Conservation (phyloP, 129 eudicot genomes). For the Rutidosis leptorrhynchoides region DNA sequence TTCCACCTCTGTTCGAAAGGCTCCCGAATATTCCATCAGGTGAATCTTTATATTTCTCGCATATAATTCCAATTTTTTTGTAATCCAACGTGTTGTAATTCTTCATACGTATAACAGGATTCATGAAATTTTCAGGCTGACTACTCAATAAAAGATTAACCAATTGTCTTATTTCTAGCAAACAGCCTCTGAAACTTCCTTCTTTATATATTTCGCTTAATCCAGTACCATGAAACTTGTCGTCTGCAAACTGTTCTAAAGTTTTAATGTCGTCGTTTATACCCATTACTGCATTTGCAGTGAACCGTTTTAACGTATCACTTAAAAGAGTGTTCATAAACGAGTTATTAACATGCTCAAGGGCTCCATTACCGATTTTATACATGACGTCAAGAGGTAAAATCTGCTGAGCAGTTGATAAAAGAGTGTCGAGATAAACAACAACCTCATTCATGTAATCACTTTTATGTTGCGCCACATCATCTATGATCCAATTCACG, state of each 20-base stretch:
- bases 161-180: constrained; percentile 77
- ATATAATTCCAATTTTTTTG: constrained; percentile 64
- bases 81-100: constrained; percentile 69
- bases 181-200: constrained; percentile 65
- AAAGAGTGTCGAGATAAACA: constrained; percentile 66
- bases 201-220: constrained; percentile 71
- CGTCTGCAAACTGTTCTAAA: constrained; percentile 76
- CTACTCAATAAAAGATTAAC: constrained; percentile 77
- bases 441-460: constrained; percentile 68
- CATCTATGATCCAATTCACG: constrained; percentile 81
- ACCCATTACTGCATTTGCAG: constrained; percentile 66
- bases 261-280: constrained; percentile 63
- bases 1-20: constrained; percentile 69
- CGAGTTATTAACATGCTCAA: constrained; percentile 75
- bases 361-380: constrained; percentile 86
- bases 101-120: constrained; percentile 82
- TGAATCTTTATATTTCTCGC: constrained; percentile 87
- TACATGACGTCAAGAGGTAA: constrained; percentile 76
- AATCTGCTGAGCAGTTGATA: constrained; percentile 86
- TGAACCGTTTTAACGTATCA: constrained; percentile 74
- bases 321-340: constrained; percentile 71
- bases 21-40: constrained; percentile 86
- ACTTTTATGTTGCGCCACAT: constrained; percentile 45
- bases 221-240: constrained; percentile 73
- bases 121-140: constrained; percentile 95